Base-by-base conservation (phyloP, 306 rosid genomes). In the Sicyos edulis region DNA sequence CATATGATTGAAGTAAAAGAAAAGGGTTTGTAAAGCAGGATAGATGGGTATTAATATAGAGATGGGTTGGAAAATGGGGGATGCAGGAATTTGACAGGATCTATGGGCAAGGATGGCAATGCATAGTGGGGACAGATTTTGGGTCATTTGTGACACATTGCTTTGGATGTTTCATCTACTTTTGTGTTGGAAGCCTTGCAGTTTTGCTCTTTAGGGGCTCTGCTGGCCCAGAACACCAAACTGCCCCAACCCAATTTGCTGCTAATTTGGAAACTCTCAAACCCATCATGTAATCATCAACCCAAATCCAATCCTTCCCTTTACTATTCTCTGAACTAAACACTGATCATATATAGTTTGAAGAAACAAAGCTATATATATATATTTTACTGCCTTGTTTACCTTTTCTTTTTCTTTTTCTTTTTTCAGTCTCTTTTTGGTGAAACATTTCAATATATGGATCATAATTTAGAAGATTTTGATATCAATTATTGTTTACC, bases 71-170 rank as follows among this genome's bases (percentile, higher is more conserved):
- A 19, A 78, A 60, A 0, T 60, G 10, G 17, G 83, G 44, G 0
- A 4, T 13, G 53, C 82, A 92, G 96, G 88, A 92, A 78, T 88
- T 89, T 85, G 98, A 92, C 65, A 78, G 76, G 78, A 42, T 49
- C 3, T 72, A 92, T 78, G 97, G 89, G 51, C 20, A 73, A 76
- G 96, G 97, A 54, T 92, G 96, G 96, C 97, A 92, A 76, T 92
- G 97, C 80, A 86, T 89, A 24, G 96, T 88, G 26, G 97, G 97
- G 45, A 89, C 89, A 32, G 92, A 92, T 84, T 92, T 92, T 78
- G 92, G 96, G 64, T 92, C 98, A 1, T 92, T 88, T 84, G 96
- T 92, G 80, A 92, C 96, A 0, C 96, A 89, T 66, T 90, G 87
- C 14, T 82, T 78, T 52, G 96, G 96, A 13, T 85, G 91, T 71